phyloP scores from a whole-genome alignment of 768 basidiomycete species.

The Tylopilus sp. region DNA sequence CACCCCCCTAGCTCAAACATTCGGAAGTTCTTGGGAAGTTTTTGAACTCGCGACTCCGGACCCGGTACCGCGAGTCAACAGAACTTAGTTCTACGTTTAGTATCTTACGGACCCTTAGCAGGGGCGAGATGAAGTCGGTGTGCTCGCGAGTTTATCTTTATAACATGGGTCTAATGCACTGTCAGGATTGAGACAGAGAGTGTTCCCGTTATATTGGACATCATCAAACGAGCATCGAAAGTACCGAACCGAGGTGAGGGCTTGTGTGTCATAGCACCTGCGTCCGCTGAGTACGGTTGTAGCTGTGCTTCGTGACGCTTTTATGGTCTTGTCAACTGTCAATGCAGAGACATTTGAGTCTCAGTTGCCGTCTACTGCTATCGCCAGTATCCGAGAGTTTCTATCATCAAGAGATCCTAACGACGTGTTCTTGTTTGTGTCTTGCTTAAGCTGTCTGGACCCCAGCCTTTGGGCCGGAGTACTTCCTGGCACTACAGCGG shows the following conservation, averaged over 20 bases:
- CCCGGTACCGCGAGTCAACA: constrained; percentile 9
- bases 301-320: constrained; percentile 35
- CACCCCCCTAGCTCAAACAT: constrained; percentile 17
- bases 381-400: constrained; percentile 52
- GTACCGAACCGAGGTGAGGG: constrained; percentile 26
- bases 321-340: constrained; percentile 30
- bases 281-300: constrained; percentile 16
- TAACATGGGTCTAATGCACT: not conserved
- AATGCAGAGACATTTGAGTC: constrained; percentile 18
- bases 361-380: constrained; percentile 24
- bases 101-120: constrained; percentile 25
- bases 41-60: constrained; percentile 21
- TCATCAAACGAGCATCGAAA: constrained; percentile 24
- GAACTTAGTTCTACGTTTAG: not conserved
- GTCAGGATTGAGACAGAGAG: constrained; percentile 23
- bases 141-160: not conserved
- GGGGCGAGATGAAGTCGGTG: constrained; percentile 23
- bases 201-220: constrained; percentile 19
- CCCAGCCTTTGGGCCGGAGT: constrained; percentile 69
- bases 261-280: not conserved
- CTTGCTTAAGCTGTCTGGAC: constrained; percentile 58
- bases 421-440: constrained; percentile 62
- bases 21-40: constrained; percentile 21
- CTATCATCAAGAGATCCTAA: constrained; percentile 56
- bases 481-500: constrained; percentile 41